Conservation (phyloP, 1,139 yeast species). For the Hemisphaericaspora lyxosophila region DNA sequence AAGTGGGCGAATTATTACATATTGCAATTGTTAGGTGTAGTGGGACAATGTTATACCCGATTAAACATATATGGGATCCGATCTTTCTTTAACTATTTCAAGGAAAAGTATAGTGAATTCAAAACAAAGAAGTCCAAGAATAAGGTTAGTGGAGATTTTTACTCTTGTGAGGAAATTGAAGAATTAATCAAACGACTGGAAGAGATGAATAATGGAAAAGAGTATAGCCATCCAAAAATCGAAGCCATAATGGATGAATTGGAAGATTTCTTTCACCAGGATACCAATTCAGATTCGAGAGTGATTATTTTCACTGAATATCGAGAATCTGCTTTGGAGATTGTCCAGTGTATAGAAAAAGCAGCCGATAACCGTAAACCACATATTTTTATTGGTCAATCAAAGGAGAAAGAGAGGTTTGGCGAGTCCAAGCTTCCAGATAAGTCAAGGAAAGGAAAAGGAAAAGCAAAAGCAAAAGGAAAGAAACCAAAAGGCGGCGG, state of each 20-base stretch:
- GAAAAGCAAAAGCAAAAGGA: conserved; percentile 28
- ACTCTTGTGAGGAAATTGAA: conserved; percentile 49
- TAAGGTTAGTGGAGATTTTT: conserved; percentile 60
- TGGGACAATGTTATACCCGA: conserved; percentile 72
- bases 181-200: conserved; percentile 48
- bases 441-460: conserved; percentile 19
- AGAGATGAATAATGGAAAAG: conserved; percentile 35
- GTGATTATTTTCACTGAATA: conserved; percentile 86
- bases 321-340: conserved; percentile 86
- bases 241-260: conserved; percentile 60
- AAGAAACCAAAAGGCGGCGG: conserved; percentile 14
- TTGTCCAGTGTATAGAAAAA: conserved; percentile 63
- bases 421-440: conserved; percentile 40
- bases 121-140: conserved; percentile 55
- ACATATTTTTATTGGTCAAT: conserved; percentile 90
- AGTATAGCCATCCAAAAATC: conserved; percentile 76
- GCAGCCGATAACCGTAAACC: conserved; percentile 50
- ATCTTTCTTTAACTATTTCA: conserved; percentile 69
- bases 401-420: conserved; percentile 57
- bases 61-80: conserved; percentile 79
- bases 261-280: conserved; percentile 46
- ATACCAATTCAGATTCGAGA: conserved; percentile 48
- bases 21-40: conserved; percentile 61
- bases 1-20: conserved; percentile 70
- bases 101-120: conserved; percentile 58